Evolutionary conservation across 495 filamentous ascomycete species (phyloP), one percentile per base, ranked within the genome.

Genomic region (Lepraria neglecta): DNA sequence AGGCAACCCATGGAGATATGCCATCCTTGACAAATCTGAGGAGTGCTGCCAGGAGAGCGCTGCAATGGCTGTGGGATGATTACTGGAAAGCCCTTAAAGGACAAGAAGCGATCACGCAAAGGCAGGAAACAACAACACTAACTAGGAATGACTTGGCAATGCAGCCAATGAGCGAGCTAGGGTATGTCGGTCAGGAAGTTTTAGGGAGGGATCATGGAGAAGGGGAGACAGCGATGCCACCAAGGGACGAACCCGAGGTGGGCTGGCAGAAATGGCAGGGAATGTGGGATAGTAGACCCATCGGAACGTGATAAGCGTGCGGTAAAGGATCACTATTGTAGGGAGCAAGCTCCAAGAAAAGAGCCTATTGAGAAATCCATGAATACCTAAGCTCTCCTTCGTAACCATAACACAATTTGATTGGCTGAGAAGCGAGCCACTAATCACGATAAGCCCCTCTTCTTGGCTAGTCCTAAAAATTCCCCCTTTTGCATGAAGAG

Each of bases 41-140:
- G 57, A 76, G 77, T 14, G 84, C 87, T 6, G 79, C 86, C 3
- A 65, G 77, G 64, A 81, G 85, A 65, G 89, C 85, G 2, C 74
- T 97, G 55, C 81, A 79, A 33, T 97, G 92, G 92, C 79, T 97
- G 53, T 96, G 90, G 90, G 77, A 80, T 43, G 86, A 87, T 67
- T 96, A 95, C 73, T 97, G 92, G 92, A 74, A 70, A 56, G 27
- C 46, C n/a, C 12, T 43, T 70, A 11, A 64, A 64, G 53, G 19
- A 42, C 3, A 30, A 11, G 46, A 27, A 33, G 42, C 24, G 30
- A 27, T n/a, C 2, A 43, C 43, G 43, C 56, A n/a, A 28, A 38
- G 19, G 21, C 21, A 50, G 19, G 14, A 31, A 6, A 33, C n/a
- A 5, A 19, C 15, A 24, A 54, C n/a, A 35, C 15, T 35, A 38